These are phyloP conservation scores for Lathyrus aphaca DNA, from an alignment of 306 rosid genomes.

Conservation along the genomic window DNA sequence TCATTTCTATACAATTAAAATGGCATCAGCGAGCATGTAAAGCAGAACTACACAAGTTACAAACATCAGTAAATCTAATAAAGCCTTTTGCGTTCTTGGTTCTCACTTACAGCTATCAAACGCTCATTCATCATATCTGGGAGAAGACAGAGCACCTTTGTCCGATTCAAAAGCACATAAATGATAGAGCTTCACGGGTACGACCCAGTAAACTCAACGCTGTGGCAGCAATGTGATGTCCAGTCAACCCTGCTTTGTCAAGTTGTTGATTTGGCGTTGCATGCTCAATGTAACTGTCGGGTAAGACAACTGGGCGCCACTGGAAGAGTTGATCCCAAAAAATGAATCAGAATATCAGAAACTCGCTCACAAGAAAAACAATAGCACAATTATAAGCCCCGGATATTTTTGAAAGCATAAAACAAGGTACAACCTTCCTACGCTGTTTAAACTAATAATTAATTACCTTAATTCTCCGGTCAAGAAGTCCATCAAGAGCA, in stretches of 20 bases:
- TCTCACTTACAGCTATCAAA: too few relatives aligned
- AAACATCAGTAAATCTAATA: slow-evolving; percentile 30
- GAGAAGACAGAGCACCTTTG: neutral
- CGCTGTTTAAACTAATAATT: slow-evolving; percentile 21
- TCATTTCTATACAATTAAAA: slow-evolving; percentile 36
- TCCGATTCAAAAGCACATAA: slow-evolving; percentile 57
- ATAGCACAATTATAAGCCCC: slow-evolving; percentile 4
- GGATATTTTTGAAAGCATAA: slow-evolving; percentile 18
- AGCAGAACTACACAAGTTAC: slow-evolving; percentile 19
- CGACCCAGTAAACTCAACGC: slow-evolving; percentile 86
- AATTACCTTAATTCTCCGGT: slow-evolving; percentile 75
- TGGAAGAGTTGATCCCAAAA: slow-evolving; percentile 38
- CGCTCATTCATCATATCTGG: neutral
- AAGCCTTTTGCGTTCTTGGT: neutral
- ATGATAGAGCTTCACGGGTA: slow-evolving; percentile 83
- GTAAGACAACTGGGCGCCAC: slow-evolving; percentile 95
- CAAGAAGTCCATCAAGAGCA: slow-evolving; percentile 85
- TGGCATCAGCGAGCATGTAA: slow-evolving; percentile 5
- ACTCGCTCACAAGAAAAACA: slow-evolving; percentile 5
- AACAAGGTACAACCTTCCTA: neutral
- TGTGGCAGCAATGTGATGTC: slow-evolving; percentile 88
- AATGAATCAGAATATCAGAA: slow-evolving; percentile 26
- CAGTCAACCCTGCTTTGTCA: slow-evolving; percentile 75
- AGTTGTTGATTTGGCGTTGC: slow-evolving; percentile 85
- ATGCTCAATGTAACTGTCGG: slow-evolving; percentile 82